Conservation (phyloP, 805 yeast genomes). For the Starmera quercuum region DNA sequence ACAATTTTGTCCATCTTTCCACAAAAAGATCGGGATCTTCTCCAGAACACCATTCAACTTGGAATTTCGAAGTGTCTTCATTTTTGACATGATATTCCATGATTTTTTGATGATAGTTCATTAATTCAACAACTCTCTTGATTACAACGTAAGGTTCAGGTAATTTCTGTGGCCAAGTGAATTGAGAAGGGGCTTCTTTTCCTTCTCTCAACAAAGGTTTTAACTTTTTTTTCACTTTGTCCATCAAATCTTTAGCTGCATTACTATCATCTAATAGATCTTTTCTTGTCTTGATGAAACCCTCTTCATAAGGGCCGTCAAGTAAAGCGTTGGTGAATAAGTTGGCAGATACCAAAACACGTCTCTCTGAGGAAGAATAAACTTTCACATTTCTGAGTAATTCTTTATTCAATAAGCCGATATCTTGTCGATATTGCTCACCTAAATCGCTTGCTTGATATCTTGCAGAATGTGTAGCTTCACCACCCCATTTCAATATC, state of each 20-base stretch:
- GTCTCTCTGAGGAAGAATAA: conserved; percentile 87
- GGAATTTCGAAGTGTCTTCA: conserved; percentile 61
- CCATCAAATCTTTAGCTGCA: conserved; percentile 98
- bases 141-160: conserved; percentile 95
- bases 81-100: conserved; percentile 74
- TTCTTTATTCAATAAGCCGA: conserved; percentile 75
- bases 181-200: conserved; percentile 93
- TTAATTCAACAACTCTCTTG: conserved; percentile 87
- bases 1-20: conserved; percentile 96
- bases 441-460: conserved; percentile 95
- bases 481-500: conserved; percentile 98
- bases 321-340: conserved; percentile 67
- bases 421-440: conserved; percentile 89
- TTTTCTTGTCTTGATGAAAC: conserved; percentile 74
- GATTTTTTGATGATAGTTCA: conserved; percentile 82
- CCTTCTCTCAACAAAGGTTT: conserved; percentile 94
- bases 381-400: conserved; percentile 81
- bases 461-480: conserved; percentile 95
- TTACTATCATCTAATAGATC: conserved; percentile 92
- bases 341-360: conserved; percentile 91
- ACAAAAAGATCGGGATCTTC: conserved; percentile 87
- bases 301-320: conserved; percentile 64
- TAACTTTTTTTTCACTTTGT: conserved; percentile 91
- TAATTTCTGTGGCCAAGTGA: conserved; percentile 98
- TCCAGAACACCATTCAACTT: conserved; percentile 89